Base-by-base conservation (phyloP, 2,329 filamentous ascomycete species). In the Pseudopithomyces chartarum region DNA sequence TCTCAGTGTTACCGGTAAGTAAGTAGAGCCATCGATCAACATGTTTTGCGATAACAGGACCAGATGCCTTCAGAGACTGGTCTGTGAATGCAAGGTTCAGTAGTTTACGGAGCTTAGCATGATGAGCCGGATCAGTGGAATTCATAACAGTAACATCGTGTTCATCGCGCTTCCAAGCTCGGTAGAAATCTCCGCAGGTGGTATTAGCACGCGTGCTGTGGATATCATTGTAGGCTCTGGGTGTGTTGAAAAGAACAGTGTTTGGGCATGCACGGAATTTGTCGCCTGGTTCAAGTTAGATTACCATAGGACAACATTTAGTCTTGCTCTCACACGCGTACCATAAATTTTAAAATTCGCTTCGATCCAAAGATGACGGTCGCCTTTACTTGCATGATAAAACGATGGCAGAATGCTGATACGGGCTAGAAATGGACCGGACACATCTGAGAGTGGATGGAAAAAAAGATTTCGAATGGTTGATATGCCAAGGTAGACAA, bases 51-150 rank as follows among this genome's bases (percentile, higher is more conserved):
- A 66, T 57, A 29, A 63, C 34, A 13, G 38, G 22, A 32, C 7
- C 17, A 10, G 59, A 52, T 11, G 57, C 55, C 19, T 54, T 55
- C 6, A 62, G 12, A 1, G 57, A 57, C 43, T 61, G 36, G 13
- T 64, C 60, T 0, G 56, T 66, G 36, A 66, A 64, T 3, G 55
- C 55, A 7, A 57, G 50, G 39, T 60, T 59, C 11, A 65, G 39
- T 2, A 60, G 26, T 17, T 54, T 58, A 6, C 60, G 46, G 43
- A 47, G 58, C 33, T 49, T 48, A 6, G 56, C 54, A 46, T 65
- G 62, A 3, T 26, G 0, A 3, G 33, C 51, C 8, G 26, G 29
- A 8, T 63, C 56, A 11, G 44, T 58, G 10, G 26, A 12, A 15
- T 20, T 58, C 5, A 61, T 26, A 0, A 52, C 60, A 26, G 54